Evolutionary conservation across 148 eudicot species (phyloP), one percentile per base, ranked within the genome.

Genomic region (Mesembryanthemum crystallinum): DNA sequence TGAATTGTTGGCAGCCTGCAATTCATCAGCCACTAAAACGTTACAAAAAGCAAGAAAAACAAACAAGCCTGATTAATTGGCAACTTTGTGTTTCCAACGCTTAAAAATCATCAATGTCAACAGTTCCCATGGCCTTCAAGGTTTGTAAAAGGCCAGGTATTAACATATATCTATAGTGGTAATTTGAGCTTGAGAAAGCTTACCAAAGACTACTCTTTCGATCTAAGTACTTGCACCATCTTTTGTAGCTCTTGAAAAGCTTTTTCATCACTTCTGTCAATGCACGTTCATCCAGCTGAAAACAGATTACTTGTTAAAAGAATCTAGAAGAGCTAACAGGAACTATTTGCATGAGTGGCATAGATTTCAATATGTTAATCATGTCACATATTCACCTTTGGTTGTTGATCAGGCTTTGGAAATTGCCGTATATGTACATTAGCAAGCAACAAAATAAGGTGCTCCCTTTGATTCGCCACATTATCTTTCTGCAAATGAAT

Each of bases 201-300:
- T 74, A 96, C 99, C 99, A 96, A 33, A 96, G 95, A 81, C 99
- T 96, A 81, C 99, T 96, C 81, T 92, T 96, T 29, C 99, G 97
- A 76, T 88, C 99, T 86, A 96, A 86, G 82, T 91, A 96, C 80
- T 88, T 91, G 99, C 99, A 96, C 99, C 99, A 96, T 77, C 83
- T 96, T 77, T 92, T 96, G 85, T 92, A 96, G 86, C 88, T 92
- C 85, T 92, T 92, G 89, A 96, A 96, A 82, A 96, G 96, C 80
- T 91, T 96, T 86, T 92, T 96, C 99, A 96, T 96, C 79, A 96
- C 99, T 83, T 87, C 92, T 60, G 89, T 84, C 73, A 96, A 78
- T 63, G 99, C 94, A 42, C 98, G 95, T 67, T 96, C 99, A 85
- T 96, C 98, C 93, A 96, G 84, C 99, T 96, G 73, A 73, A 54